These are phyloP conservation scores for Suillus weaverae DNA, from an alignment of 768 basidiomycete genomes.

Conservation along the genomic window DNA sequence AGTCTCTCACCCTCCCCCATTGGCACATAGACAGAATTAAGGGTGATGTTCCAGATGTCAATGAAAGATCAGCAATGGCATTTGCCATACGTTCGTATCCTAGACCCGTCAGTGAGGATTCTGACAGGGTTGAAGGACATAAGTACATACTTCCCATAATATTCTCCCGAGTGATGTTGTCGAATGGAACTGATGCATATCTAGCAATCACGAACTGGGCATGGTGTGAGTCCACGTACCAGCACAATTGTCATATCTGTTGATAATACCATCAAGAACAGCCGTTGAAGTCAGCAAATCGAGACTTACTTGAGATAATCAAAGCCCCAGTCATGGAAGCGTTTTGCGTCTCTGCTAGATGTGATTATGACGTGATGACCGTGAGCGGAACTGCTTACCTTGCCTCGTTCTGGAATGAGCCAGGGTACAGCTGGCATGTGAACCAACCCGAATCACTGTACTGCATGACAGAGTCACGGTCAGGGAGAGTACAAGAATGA, in stretches of 20 bases:
- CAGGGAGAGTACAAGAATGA: background rate
- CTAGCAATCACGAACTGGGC: background rate
- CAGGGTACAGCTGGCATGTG: conserved; percentile 64
- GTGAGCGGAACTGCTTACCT: conserved; percentile 34
- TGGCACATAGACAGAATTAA: conserved; percentile 63
- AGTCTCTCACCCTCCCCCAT: conserved; percentile 59
- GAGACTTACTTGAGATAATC: conserved; percentile 58
- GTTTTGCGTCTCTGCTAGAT: conserved; percentile 48
- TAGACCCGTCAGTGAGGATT: conserved; percentile 22
- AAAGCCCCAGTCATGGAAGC: conserved; percentile 67
- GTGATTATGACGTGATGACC: background rate
- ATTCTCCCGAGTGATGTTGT: conserved; percentile 54
- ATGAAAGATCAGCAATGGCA: conserved; percentile 52
- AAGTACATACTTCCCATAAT: conserved; percentile 50
- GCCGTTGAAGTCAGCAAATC: background rate
- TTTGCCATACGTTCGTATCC: conserved; percentile 62
- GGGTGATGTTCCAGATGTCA: conserved; percentile 50
- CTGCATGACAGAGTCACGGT: conserved; percentile 27
- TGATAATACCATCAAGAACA: background rate
- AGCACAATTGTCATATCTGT: conserved; percentile 63
- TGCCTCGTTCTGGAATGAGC: conserved; percentile 63
- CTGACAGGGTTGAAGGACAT: conserved; percentile 1
- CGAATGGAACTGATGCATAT: conserved; percentile 50
- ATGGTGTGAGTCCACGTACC: conserved; percentile 27
- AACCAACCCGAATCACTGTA: conserved; percentile 72